Base-by-base conservation (phyloP, 257 asterid genomes). In the Solanum pimpinellifolium region DNA sequence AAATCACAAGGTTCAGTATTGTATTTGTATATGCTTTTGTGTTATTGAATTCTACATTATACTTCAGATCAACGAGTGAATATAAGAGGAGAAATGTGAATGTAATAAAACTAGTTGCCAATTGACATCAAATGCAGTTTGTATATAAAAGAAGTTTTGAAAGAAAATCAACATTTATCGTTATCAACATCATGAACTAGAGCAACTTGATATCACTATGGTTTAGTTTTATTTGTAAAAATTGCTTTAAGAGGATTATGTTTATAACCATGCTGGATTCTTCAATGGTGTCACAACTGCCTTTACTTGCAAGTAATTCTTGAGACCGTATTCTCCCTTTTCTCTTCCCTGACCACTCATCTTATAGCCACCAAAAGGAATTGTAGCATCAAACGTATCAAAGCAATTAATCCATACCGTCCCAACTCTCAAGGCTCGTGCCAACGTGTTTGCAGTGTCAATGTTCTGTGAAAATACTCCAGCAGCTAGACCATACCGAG, bases 271-370 rank as follows among this genome's bases (percentile, higher is more conserved):
- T 49, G 99, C 98, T 12, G 99, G 98, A 86, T 97, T 95, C 89
- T 91, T 92, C 56, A 97, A 76, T 39, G 98, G 39, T 41, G 96
- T 94, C 42, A 93, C 98, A 12, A 97, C 98, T n/a, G 99, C 99
- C 89, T 95, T 97, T 88, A 95, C 99, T 90, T 95, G 98, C 92
- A 95, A 90, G 95, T 97, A 95, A 78, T 93, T 95, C 93, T 92
- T 95, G 86, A 95, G 96, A 89, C 98, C 91, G 91, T 95, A 97
- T 87, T 93, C 97, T 20, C 99, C 98, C 91, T 94, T 97, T 74
- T 97, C 98, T 91, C 99, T 91, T 46, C 99, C 99, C 4, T 93
- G 92, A 23, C 99, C 99, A 69, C 98, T 97, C 99, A 94, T 94
- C 92, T 97, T 97, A 88, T 97, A 97, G 21, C 99, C 99, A 80